Percentiles rank a stretch among this genome's conserved stretches.
These are phyloP conservation scores for Euphrasia confusa DNA, from an alignment of 257 asterid genomes.

Conservation along the genomic window DNA sequence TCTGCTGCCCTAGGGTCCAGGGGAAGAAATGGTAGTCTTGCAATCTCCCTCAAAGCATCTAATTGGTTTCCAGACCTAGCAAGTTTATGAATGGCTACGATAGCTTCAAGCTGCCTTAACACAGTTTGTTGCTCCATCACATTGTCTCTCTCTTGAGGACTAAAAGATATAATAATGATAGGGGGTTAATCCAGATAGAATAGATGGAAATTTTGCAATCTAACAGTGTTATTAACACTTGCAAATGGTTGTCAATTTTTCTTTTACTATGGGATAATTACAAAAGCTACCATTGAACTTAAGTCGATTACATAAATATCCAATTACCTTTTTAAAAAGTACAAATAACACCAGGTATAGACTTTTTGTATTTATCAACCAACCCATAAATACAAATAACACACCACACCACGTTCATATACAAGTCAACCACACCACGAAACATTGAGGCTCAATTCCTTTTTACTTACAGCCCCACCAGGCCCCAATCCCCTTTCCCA, in stretches of 20 bases:
- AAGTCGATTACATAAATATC: not conserved
- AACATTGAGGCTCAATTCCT: not conserved
- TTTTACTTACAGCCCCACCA: not conserved
- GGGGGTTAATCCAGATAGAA: no score
- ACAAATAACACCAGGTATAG: not conserved
- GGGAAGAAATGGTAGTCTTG: slow-evolving; percentile 93
- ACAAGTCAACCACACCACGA: not conserved
- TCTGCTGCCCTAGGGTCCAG: slow-evolving; percentile 76
- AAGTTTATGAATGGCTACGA: slow-evolving; percentile 67
- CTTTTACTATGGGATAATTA: not conserved
- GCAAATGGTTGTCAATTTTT: not conserved
- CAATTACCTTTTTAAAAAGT: not conserved
- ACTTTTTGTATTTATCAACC: no score
- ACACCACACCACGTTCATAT: not conserved
- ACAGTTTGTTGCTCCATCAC: slow-evolving; percentile 82
- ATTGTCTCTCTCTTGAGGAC: slow-evolving; percentile 81
- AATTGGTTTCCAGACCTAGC: slow-evolving; percentile 59
- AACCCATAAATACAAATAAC: no score
- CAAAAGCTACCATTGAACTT: not conserved
- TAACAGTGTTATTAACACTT: not conserved
- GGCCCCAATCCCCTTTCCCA: not conserved
- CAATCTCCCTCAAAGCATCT: slow-evolving; percentile 86
- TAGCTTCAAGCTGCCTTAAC: slow-evolving; percentile 86
- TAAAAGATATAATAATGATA: slow-evolving; percentile 28
- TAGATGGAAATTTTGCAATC: not conserved